A percentile compares a stretch with the other conserved stretches of the same genome.
phyloP scores from a whole-genome alignment of 805 yeast genomes.

The Grigorovia transvaalensis region DNA sequence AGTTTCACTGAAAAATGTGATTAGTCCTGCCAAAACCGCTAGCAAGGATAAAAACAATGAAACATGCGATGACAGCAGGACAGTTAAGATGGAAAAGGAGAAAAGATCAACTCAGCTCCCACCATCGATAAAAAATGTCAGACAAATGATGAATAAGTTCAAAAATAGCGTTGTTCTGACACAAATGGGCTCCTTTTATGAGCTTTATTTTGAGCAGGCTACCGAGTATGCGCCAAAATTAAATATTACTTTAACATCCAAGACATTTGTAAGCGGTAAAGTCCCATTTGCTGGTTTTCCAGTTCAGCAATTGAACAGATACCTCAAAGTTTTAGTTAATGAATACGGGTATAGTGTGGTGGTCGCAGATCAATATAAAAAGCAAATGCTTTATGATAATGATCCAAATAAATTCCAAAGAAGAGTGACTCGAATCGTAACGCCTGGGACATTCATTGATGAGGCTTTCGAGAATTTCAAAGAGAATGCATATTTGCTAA shows the following conservation, averaged over 20 bases:
- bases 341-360: constrained; percentile 67
- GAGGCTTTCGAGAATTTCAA: constrained; percentile 71
- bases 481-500: constrained; percentile 58
- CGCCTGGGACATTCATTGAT: constrained; percentile 89
- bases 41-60: neutral
- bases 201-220: constrained; percentile 85
- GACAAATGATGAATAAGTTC: constrained; percentile 35
- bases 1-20: neutral
- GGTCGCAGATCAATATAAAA: constrained; percentile 57
- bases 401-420: constrained; percentile 42
- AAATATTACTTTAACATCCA: constrained; percentile 59
- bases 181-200: constrained; percentile 83
- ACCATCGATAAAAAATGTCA: constrained; percentile 29
- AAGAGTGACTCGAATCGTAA: constrained; percentile 66
- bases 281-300: constrained; percentile 94
- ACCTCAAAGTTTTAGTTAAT: constrained; percentile 62
- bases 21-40: too few species aligned
- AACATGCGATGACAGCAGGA: neutral
- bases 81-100: neutral
- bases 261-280: constrained; percentile 33
- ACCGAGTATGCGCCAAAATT: constrained; percentile 56
- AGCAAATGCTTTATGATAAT: constrained; percentile 20
- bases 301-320: constrained; percentile 53
- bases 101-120: constrained; percentile 15
- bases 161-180: constrained; percentile 53